A percentile compares a stretch with the other conserved stretches of the same genome.
phyloP scores from a whole-genome alignment of 2,329 filamentous ascomycete species.

The Ilyonectria robusta region DNA sequence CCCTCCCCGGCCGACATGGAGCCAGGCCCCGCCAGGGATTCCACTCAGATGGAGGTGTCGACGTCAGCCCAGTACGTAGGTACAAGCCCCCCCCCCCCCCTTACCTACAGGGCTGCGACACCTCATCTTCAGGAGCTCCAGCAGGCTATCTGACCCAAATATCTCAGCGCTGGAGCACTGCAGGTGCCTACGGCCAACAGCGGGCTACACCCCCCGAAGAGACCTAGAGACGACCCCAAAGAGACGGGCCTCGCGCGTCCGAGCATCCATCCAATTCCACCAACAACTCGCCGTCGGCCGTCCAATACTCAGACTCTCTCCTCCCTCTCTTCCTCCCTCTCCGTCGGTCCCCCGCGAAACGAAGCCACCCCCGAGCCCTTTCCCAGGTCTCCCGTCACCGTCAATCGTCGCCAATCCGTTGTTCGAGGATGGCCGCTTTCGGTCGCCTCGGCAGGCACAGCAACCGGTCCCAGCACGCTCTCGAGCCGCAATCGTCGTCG shows the following conservation, averaged over 20 bases:
- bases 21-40: constrained; percentile 20
- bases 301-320: constrained; percentile 22
- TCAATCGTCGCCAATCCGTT: constrained; percentile 24
- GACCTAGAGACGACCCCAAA: constrained; percentile 17
- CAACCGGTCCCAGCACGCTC: constrained; percentile 70
- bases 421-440: constrained; percentile 64
- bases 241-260: constrained; percentile 20
- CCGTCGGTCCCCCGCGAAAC: constrained; percentile 22
- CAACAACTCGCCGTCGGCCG: constrained; percentile 26
- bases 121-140: constrained; percentile 19
- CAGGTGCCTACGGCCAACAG: background rate
- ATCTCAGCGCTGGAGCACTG: constrained; percentile 12
- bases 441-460: constrained; percentile 68
- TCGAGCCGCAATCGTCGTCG: constrained; percentile 61
- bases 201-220: constrained; percentile 5
- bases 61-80: constrained; percentile 27
- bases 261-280: constrained; percentile 27
- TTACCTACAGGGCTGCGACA: constrained; percentile 8
- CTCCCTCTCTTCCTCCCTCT: constrained; percentile 23
- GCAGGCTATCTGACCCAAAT: constrained; percentile 19
- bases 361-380: constrained; percentile 2
- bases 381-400: constrained; percentile 19
- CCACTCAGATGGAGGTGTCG: constrained; percentile 17
- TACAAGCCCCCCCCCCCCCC: constrained; percentile 22
- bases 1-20: constrained; percentile 16